A percentile compares a stretch with the other conserved stretches of the same genome.
phyloP scores from a whole-genome alignment of 371 early-diverging fungal species.

The Nosema muscidifuracis region DNA sequence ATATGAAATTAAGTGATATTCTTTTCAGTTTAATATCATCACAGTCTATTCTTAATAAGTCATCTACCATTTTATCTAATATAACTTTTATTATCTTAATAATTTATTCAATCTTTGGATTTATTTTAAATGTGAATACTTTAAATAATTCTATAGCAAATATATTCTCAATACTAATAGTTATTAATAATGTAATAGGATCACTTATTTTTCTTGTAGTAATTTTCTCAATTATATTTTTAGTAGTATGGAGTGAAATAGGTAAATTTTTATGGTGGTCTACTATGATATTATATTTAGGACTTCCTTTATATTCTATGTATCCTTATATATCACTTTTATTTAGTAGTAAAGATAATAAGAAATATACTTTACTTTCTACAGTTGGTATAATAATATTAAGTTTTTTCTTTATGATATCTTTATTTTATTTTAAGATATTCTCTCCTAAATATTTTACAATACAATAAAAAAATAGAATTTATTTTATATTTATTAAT shows the following conservation, averaged over 20 bases:
- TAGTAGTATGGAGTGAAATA: not conserved
- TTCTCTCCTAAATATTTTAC: not conserved
- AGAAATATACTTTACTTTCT: not conserved
- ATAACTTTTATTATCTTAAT: not conserved
- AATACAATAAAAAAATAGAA: no score
- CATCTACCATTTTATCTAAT: no score
- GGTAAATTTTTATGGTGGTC: constrained; percentile 5
- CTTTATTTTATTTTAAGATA: not conserved
- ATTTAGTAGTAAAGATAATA: no score
- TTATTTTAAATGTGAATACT: not conserved
- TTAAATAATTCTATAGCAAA: not conserved
- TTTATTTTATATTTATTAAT: no score
- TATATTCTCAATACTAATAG: not conserved
- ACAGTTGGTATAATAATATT: not conserved
- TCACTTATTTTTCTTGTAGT: not conserved
- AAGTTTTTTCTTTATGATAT: not conserved
- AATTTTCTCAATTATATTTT: not conserved
- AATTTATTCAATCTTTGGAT: constrained; percentile 1
- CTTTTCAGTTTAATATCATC: not conserved
- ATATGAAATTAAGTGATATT: not conserved
- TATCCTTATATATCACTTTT: not conserved
- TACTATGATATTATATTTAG: constrained; percentile 1
- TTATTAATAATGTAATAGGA: not conserved
- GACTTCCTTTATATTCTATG: constrained; percentile 18
- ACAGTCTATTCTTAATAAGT: not conserved